phyloP scores from a whole-genome alignment of 2,329 filamentous ascomycete genomes.

The Xylaria sp. region DNA sequence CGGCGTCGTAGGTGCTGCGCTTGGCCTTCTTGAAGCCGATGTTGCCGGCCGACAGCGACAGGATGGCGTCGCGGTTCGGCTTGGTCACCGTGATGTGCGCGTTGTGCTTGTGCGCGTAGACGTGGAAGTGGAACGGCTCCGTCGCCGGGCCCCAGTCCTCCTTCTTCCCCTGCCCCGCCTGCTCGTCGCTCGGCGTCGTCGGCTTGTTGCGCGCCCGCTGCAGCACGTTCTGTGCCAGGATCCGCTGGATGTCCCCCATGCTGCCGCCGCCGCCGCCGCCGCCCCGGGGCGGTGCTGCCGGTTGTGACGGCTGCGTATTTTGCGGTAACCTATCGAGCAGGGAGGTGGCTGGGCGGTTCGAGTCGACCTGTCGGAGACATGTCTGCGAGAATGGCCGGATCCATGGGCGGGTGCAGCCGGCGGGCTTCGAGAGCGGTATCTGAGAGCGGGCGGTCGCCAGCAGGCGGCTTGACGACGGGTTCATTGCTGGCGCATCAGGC shows the following conservation, averaged over 20 bases:
- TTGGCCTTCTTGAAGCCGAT: conserved; percentile 87
- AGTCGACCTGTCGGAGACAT: conserved; percentile 31
- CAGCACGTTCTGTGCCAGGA: conserved; percentile 26
- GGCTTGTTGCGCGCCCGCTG: conserved; percentile 27
- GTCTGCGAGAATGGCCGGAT: conserved; percentile 46
- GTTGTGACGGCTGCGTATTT: not conserved
- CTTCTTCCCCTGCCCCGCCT: conserved; percentile 26
- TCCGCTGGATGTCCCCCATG: conserved; percentile 15
- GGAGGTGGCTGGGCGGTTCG: conserved; percentile 27
- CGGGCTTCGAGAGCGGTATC: conserved; percentile 27
- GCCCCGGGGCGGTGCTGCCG: conserved; percentile 1
- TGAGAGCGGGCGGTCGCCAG: conserved; percentile 45
- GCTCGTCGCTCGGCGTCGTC: conserved; percentile 21
- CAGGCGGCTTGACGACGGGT: conserved; percentile 47
- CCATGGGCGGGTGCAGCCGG: conserved; percentile 21
- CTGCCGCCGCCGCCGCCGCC: not conserved
- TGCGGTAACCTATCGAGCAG: conserved; percentile 17
- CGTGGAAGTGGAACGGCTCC: conserved; percentile 82
- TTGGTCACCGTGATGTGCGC: conserved; percentile 89
- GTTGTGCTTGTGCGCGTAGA: conserved; percentile 91
- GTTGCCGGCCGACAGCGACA: conserved; percentile 82
- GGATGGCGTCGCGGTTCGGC: conserved; percentile 76
- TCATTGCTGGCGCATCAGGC: conserved; percentile 45
- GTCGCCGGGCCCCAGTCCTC: conserved; percentile 42
- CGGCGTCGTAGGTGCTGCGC: conserved; percentile 84